These are phyloP conservation scores for Guillardia theta DNA, from an alignment of 78 protist genomes.

Conservation along the genomic window DNA sequence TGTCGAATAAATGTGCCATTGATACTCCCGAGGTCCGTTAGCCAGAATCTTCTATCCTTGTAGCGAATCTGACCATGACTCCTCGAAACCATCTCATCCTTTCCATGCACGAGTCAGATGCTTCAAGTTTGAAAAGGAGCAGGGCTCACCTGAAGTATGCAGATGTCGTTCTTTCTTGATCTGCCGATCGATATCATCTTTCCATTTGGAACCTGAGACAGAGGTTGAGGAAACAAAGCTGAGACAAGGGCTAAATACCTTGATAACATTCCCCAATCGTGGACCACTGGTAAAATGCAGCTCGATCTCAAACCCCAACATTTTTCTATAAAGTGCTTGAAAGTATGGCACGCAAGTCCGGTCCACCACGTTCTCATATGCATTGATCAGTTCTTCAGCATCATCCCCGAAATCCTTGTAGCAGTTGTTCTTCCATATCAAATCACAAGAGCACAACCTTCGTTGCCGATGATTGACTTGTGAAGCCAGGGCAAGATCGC, in stretches of 20 bases:
- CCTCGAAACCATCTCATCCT: slow-evolving; percentile 28
- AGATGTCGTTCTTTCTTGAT: background rate
- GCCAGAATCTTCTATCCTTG: background rate
- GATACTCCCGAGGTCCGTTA: background rate
- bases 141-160: background rate
- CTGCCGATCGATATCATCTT: background rate
- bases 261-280: background rate
- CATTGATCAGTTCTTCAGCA: background rate
- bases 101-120: background rate
- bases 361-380: background rate
- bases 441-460: background rate
- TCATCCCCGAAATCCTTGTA: background rate
- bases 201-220: background rate
- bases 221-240: background rate
- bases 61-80: background rate
- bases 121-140: too few relatives aligned
- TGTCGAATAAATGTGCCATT: background rate
- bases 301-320: background rate
- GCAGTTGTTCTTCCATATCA: background rate
- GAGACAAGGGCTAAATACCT: background rate
- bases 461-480: background rate
- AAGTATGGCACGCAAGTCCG: background rate
- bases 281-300: background rate
- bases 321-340: background rate
- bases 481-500: background rate